Evolutionary conservation across 2,329 filamentous ascomycete genomes (phyloP).

Genomic region (Colletotrichum liaoningense): DNA sequence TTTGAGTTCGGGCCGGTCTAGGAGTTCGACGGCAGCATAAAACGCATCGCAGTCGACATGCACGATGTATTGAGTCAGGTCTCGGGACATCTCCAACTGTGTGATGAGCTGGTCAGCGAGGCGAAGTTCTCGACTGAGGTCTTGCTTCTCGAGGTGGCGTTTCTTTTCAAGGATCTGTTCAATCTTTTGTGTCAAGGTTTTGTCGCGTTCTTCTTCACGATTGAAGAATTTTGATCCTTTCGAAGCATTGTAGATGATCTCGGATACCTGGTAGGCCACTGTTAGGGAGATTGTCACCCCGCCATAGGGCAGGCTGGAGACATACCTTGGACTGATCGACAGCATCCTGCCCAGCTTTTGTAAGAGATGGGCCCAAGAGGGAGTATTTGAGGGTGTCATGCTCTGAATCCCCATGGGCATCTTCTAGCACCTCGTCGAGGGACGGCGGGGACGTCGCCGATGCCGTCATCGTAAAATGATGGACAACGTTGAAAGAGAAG

Average conservation of each 20-base stretch:
- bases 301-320: background rate
- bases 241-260: constrained; percentile 96
- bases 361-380: constrained; percentile 88
- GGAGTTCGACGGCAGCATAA: constrained; percentile 92
- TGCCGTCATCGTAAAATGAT: constrained; percentile 31
- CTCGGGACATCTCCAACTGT: constrained; percentile 81
- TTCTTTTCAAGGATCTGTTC: constrained; percentile 82
- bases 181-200: constrained; percentile 87
- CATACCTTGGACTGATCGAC: constrained; percentile 89
- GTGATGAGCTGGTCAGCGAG: constrained; percentile 84
- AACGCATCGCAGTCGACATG: constrained; percentile 99
- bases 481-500: background rate
- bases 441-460: constrained; percentile 19
- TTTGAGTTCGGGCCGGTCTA: constrained; percentile 85
- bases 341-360: constrained; percentile 91
- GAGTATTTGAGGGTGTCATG: constrained; percentile 84
- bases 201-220: constrained; percentile 87
- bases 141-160: constrained; percentile 77
- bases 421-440: constrained; percentile 15
- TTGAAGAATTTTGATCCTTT: constrained; percentile 98
- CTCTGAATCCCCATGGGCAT: constrained; percentile 28
- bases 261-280: constrained; percentile 74
- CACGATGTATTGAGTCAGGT: constrained; percentile 86
- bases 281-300: background rate
- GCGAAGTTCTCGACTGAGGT: constrained; percentile 78